A percentile compares a stretch with the other conserved stretches of the same genome.
Evolutionary conservation across 2,329 filamentous ascomycete genomes (phyloP).

Genomic region (Apiospora aurea): DNA sequence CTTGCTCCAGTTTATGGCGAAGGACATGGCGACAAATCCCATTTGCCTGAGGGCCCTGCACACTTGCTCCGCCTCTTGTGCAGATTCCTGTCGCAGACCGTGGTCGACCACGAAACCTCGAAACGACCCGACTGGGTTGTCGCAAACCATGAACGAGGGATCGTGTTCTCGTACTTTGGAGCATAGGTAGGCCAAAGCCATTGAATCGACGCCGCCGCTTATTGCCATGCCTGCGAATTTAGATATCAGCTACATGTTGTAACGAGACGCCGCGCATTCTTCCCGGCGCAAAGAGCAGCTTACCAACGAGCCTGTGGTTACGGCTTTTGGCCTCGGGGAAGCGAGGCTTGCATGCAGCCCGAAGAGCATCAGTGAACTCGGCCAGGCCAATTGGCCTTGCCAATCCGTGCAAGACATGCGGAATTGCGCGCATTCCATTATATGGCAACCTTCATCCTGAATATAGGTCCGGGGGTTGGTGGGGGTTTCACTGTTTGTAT

Average conservation of each 20-base stretch:
- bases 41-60: conserved; percentile 43
- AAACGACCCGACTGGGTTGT: conserved; percentile 52
- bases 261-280: not conserved
- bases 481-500: not conserved
- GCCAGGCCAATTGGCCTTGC: conserved; percentile 47
- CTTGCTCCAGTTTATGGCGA: conserved; percentile 58
- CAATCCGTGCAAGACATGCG: conserved; percentile 47
- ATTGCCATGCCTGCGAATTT: conserved; percentile 71
- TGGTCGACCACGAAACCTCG: conserved; percentile 65
- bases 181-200: conserved; percentile 86
- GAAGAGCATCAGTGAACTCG: conserved; percentile 58
- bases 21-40: conserved; percentile 40
- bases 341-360: conserved; percentile 56
- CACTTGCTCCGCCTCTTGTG: conserved; percentile 59
- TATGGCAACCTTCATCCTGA: not conserved
- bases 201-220: conserved; percentile 96
- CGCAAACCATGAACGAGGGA: conserved; percentile 49
- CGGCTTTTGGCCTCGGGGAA: conserved; percentile 50
- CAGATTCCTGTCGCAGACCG: conserved; percentile 59
- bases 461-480: not conserved
- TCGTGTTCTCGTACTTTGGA: conserved; percentile 50
- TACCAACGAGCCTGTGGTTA: conserved; percentile 51
- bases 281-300: conserved; percentile 29
- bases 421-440: conserved; percentile 45
- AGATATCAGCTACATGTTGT: not conserved